Conservation (phyloP, 495 filamentous ascomycete genomes). For the Apiosordaria backusii region DNA sequence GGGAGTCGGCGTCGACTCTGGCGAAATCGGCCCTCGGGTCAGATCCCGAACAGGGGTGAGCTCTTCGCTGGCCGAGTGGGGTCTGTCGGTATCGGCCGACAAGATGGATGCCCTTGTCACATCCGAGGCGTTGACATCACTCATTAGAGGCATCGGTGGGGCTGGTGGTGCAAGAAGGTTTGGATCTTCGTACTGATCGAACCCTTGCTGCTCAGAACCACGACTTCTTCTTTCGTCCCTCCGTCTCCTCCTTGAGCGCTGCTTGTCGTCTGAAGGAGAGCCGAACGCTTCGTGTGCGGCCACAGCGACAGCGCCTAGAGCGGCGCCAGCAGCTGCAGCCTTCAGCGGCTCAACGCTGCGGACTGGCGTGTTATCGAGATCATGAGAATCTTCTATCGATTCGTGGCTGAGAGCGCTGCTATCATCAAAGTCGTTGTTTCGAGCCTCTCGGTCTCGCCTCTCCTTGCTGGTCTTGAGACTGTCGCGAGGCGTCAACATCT, state of each 20-base stretch:
- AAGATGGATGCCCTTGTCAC: constrained; percentile 85
- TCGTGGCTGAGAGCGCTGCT: constrained; percentile 42
- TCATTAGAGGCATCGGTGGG: constrained; percentile 82
- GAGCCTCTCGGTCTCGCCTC: constrained; percentile 49
- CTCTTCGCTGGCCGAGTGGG: constrained; percentile 58
- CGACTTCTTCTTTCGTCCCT: constrained; percentile 41
- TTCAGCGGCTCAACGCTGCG: constrained; percentile 39
- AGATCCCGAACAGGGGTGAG: constrained; percentile 56
- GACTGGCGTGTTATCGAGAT: constrained; percentile 42
- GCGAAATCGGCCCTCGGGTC: constrained; percentile 45
- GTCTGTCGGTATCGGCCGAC: constrained; percentile 72
- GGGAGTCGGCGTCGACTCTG: constrained; percentile 42
- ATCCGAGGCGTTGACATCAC: constrained; percentile 77
- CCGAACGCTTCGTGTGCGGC: constrained; percentile 33
- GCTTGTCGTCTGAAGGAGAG: constrained; percentile 45
- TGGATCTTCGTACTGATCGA: constrained; percentile 37
- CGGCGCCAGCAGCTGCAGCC: constrained; percentile 37
- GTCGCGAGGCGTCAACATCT: constrained; percentile 34
- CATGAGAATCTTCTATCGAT: constrained; percentile 34
- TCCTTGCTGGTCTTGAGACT: constrained; percentile 37
- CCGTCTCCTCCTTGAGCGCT: constrained; percentile 42
- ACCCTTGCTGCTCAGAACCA: constrained; percentile 26
- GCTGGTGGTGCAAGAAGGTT: constrained; percentile 38
- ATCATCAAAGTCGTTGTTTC: constrained; percentile 60
- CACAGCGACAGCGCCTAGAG: constrained; percentile 31